Evolutionary conservation across 177 flowering plant genomes (phyloP).

Genomic region (Vitis hybrid): DNA sequence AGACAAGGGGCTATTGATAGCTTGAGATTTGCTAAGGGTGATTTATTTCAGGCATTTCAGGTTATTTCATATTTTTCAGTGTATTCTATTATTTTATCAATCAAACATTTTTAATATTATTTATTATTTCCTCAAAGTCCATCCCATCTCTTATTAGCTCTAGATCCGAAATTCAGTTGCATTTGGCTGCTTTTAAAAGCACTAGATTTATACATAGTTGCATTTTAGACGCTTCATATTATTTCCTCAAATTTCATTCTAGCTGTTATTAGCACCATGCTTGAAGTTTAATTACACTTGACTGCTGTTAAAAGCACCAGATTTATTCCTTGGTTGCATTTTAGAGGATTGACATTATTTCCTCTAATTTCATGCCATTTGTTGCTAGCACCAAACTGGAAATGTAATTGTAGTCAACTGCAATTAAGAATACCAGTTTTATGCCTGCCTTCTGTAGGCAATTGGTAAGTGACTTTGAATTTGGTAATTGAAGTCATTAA

Average conservation of each 20-base stretch:
- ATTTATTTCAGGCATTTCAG: slow-evolving; percentile 90
- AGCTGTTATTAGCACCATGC: not conserved
- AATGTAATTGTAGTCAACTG: no score
- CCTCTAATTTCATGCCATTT: no score
- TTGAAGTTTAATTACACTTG: not conserved
- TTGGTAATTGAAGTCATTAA: no score
- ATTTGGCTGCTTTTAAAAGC: not conserved
- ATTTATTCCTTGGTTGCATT: not conserved
- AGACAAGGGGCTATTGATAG: slow-evolving; percentile 97
- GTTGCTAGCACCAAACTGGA: no score
- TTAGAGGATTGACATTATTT: no score
- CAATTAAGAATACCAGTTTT: no score
- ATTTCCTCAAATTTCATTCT: not conserved
- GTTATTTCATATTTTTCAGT: slow-evolving; percentile 24
- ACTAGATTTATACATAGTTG: not conserved
- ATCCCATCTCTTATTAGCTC: no score
- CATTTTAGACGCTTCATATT: not conserved
- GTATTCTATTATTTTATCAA: not conserved
- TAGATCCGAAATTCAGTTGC: not conserved
- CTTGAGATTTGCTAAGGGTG: slow-evolving; percentile 89
- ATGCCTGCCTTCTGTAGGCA: no score
- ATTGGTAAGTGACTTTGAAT: no score
- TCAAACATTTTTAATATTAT: no score
- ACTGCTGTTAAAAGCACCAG: not conserved
- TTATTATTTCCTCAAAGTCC: no score